phyloP scores from a whole-genome alignment of 495 filamentous ascomycete species.

The Penicillium ucsense region DNA sequence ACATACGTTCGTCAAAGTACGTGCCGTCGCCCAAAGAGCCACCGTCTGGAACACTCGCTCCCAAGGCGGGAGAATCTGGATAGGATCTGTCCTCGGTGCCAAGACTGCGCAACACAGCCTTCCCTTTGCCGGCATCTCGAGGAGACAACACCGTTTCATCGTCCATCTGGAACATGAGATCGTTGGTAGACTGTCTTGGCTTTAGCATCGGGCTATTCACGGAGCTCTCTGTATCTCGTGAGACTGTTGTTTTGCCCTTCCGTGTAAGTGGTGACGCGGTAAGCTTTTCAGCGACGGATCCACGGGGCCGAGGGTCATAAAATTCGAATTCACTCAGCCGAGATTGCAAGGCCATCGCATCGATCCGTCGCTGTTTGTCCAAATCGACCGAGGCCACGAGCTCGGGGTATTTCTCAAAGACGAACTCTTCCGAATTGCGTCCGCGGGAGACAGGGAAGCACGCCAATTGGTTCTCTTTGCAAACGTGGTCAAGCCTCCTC shows the following conservation, averaged over 20 bases:
- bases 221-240: constrained; percentile 34
- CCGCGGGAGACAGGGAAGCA: constrained; percentile 66
- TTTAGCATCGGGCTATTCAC: constrained; percentile 49
- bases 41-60: constrained; percentile 20
- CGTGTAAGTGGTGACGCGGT: constrained; percentile 44
- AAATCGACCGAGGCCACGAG: constrained; percentile 42
- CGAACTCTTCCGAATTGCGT: constrained; percentile 56
- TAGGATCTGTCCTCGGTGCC: constrained; percentile 14
- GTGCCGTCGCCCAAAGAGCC: constrained; percentile 21
- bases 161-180: constrained; percentile 93
- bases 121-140: constrained; percentile 21
- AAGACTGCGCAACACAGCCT: constrained; percentile 17
- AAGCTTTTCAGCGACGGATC: constrained; percentile 41
- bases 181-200: constrained; percentile 52
- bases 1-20: constrained; percentile 28
- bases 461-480: constrained; percentile 71
- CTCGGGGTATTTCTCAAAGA: constrained; percentile 64
- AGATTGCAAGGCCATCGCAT: constrained; percentile 49
- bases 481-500: constrained; percentile 63
- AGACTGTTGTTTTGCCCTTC: constrained; percentile 39
- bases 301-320: constrained; percentile 32
- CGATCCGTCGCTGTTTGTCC: constrained; percentile 47
- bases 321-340: constrained; percentile 51
- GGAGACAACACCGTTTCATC: constrained; percentile 47
- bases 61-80: constrained; percentile 19